Evolutionary conservation across 805 yeast genomes (phyloP), one percentile per base, ranked within the genome.

Genomic region (Cyberlindnera mrakii): DNA sequence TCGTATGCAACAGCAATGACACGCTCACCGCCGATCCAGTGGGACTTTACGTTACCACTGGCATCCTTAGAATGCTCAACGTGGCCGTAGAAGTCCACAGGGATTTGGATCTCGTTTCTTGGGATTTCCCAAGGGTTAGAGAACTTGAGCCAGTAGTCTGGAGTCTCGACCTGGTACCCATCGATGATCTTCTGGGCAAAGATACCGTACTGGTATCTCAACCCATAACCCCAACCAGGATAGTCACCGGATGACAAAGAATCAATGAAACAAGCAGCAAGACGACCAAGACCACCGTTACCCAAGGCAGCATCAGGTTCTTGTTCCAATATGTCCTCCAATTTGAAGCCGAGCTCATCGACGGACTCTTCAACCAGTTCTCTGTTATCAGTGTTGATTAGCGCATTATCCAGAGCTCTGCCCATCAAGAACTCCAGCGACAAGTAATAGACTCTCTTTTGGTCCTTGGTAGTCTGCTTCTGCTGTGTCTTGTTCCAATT

Each of bases 211-310:
- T 88, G 88, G 68, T 89, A 89, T 61, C 95, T 82, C 53, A 89
- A 70, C 47, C 97, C 96, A 63, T 89, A 89, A 50, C 97, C 97
- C 97, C 97, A 89, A 40, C 95, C 96, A 15, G 95, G 88, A 63
- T 85, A 86, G 63, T 85, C 81, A 51, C 85, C 83, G 5, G 95
- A 80, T 30, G 93, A 78, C 61, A 89, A 68, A 1, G 96, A 87
- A 66, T 90, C 96, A 38, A 89, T 78, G 60, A 88, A 89, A 66
- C 96, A 90, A 17, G 96, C 96, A 18, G 96, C 96, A 59, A 89
- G 72, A 61, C 97, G 78, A 49, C 97, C 97, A 44, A 89, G 70
- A 50, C 97, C 97, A 60, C 97, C 97, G 58, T 90, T 90, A 57
- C 97, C 97, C 43, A 89, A 74, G 20, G 89, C 96, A 10, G 96